These are phyloP conservation scores for Colletotrichum orchidophilum DNA, from an alignment of 2,329 filamentous ascomycete genomes.

Conservation along the genomic window DNA sequence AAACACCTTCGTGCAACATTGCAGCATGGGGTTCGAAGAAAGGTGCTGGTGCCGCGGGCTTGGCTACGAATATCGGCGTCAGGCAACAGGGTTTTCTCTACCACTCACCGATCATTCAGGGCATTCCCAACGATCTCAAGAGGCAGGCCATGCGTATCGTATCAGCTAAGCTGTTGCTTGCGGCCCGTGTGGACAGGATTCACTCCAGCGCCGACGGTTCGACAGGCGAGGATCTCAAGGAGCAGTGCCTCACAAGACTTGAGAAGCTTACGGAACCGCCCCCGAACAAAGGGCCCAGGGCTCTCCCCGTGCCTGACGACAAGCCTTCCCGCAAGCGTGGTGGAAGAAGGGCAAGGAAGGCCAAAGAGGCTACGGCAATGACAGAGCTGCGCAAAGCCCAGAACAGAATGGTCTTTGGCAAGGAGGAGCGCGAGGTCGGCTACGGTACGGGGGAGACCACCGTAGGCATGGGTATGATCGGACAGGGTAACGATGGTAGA, in stretches of 20 bases:
- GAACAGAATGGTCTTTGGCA: slow-evolving; percentile 94
- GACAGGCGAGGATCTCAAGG: slow-evolving; percentile 82
- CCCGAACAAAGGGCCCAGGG: slow-evolving; percentile 86
- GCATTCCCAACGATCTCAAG: slow-evolving; percentile 84
- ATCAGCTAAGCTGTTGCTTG: slow-evolving; percentile 91
- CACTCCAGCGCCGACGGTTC: slow-evolving; percentile 85
- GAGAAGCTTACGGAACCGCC: slow-evolving; percentile 94
- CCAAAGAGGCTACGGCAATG: slow-evolving; percentile 97
- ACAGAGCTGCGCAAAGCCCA: slow-evolving; percentile 96
- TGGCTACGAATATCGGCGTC: slow-evolving; percentile 92
- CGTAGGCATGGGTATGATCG: slow-evolving; percentile 94
- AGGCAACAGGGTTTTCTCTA: slow-evolving; percentile 94
- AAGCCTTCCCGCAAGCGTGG: slow-evolving; percentile 94
- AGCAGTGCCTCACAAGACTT: slow-evolving; percentile 83
- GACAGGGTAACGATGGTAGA: slow-evolving; percentile 85
- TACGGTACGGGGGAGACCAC: slow-evolving; percentile 89
- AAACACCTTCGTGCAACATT: slow-evolving; percentile 93
- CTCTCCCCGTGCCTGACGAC: slow-evolving; percentile 92
- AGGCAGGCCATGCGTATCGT: slow-evolving; percentile 96
- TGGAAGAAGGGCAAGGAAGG: slow-evolving; percentile 87
- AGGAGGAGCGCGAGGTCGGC: slow-evolving; percentile 92
- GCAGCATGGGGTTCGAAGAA: slow-evolving; percentile 91
- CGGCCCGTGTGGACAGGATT: slow-evolving; percentile 87
- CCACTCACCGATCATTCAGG: slow-evolving; percentile 87
- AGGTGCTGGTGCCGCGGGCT: slow-evolving; percentile 75